A percentile compares a stretch with the other conserved stretches of the same genome.
phyloP scores from a whole-genome alignment of 306 rosid genomes.

The Erythrophleum fordii region DNA sequence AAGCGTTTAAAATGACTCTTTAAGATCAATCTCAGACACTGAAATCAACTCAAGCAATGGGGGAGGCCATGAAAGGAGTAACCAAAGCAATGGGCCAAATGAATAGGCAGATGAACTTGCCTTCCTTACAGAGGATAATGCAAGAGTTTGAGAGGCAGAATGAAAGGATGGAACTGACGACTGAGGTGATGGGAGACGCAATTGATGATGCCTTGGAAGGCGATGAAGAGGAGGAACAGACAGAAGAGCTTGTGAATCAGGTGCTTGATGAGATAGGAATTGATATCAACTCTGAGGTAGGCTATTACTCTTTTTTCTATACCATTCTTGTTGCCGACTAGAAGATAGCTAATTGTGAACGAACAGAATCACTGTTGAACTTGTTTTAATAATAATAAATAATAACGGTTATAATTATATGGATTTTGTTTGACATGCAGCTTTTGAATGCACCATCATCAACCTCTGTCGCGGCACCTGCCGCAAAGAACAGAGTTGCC shows the following conservation, averaged over 20 bases:
- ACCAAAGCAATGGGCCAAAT: slow-evolving; percentile 79
- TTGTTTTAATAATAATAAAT: neutral
- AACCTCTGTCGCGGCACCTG: slow-evolving; percentile 67
- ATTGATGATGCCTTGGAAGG: slow-evolving; percentile 79
- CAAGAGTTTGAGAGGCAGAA: slow-evolving; percentile 79
- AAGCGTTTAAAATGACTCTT: slow-evolving; percentile 28
- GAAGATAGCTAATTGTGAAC: neutral
- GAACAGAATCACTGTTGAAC: neutral
- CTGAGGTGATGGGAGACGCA: slow-evolving; percentile 75
- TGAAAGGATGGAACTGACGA: slow-evolving; percentile 66
- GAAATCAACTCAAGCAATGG: slow-evolving; percentile 81
- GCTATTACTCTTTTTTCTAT: neutral
- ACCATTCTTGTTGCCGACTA: neutral
- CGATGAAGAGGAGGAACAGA: slow-evolving; percentile 73
- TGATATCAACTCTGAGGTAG: slow-evolving; percentile 71
- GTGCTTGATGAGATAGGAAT: slow-evolving; percentile 80
- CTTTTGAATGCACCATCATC: slow-evolving; percentile 78
- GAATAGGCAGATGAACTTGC: slow-evolving; percentile 76
- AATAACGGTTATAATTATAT: slow-evolving; percentile 3
- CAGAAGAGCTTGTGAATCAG: slow-evolving; percentile 68
- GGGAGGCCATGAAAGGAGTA: slow-evolving; percentile 81
- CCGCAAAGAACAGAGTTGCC: slow-evolving; percentile 62
- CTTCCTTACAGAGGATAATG: slow-evolving; percentile 70
- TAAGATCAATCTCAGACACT: slow-evolving; percentile 51
- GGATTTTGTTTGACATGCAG: slow-evolving; percentile 47